phyloP scores from a whole-genome alignment of 2,329 filamentous ascomycete genomes.

The Fusarium chaquense region DNA sequence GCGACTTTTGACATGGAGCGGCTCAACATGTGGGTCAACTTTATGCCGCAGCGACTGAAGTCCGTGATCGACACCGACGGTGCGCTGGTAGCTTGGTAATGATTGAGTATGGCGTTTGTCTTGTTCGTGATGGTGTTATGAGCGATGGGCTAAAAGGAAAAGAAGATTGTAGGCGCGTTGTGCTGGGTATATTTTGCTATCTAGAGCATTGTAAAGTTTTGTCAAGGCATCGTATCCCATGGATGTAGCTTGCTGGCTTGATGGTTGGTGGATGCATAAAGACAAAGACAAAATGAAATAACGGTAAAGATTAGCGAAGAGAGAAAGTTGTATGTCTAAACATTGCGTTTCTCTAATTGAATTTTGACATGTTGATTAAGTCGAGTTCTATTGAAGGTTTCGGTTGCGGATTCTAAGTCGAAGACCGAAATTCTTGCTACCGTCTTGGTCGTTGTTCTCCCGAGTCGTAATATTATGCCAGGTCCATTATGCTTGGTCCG shows the following conservation, averaged over 20 bases:
- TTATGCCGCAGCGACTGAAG: constrained; percentile 53
- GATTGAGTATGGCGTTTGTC: constrained; percentile 19
- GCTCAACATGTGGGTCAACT: constrained; percentile 54
- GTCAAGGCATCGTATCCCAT: not conserved
- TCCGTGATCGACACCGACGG: constrained; percentile 51
- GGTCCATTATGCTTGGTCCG: not conserved
- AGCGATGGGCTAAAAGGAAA: constrained; percentile 16
- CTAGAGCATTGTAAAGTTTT: not conserved
- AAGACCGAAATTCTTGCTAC: too few species aligned
- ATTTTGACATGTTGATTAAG: not conserved
- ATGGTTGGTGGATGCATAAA: not conserved
- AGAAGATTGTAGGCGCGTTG: not conserved
- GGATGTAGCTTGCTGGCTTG: not conserved
- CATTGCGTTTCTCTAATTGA: not conserved
- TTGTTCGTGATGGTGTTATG: constrained; percentile 21
- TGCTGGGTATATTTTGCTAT: not conserved
- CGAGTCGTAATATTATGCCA: not conserved
- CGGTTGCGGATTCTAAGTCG: too few species aligned
- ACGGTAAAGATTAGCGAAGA: not conserved
- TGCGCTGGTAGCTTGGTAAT: constrained; percentile 52
- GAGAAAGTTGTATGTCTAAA: not conserved
- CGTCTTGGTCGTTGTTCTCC: too few species aligned
- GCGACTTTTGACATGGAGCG: constrained; percentile 48
- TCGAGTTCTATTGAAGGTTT: not conserved
- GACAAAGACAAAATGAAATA: not conserved